Evolutionary conservation across 73 alveolate species (phyloP).

Genomic region (Paramecium tetraurelia): DNA sequence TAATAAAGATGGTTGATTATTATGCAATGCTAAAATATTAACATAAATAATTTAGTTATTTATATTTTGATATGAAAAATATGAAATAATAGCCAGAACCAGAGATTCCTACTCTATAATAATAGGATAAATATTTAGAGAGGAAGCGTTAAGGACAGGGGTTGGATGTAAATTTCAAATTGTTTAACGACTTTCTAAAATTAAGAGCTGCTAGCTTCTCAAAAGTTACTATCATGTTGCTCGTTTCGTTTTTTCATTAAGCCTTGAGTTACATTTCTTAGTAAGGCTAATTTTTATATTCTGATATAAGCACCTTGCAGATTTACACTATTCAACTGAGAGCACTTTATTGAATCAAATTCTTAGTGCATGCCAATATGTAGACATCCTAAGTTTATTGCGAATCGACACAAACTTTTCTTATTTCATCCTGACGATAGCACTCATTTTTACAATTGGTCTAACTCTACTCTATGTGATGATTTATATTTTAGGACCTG

Average conservation of each 20-base stretch:
- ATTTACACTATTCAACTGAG: not conserved
- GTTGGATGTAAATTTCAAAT: not conserved
- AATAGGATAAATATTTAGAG: not conserved
- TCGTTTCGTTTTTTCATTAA: slow-evolving; percentile 5
- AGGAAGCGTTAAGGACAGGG: not conserved
- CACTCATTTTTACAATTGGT: not conserved
- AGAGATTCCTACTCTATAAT: slow-evolving; percentile 20
- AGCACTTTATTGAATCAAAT: not conserved
- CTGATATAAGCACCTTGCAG: not conserved
- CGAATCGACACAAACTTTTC: not conserved
- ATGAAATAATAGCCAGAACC: slow-evolving; percentile 18
- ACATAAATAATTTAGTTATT: not conserved
- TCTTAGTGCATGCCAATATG: not conserved
- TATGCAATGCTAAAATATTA: not conserved
- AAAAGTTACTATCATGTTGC: not conserved
- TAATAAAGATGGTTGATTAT: not conserved
- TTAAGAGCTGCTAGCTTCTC: not conserved
- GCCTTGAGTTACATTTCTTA: not conserved
- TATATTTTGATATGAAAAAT: not conserved
- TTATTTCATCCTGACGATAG: not conserved
- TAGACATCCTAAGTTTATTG: not conserved
- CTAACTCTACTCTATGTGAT: not conserved
- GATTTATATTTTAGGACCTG: not conserved
- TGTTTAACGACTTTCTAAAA: slow-evolving; percentile 17
- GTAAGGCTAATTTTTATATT: not conserved